Base-by-base conservation (phyloP, 371 early-diverging fungal species). In the Chytridium lagenaria region DNA sequence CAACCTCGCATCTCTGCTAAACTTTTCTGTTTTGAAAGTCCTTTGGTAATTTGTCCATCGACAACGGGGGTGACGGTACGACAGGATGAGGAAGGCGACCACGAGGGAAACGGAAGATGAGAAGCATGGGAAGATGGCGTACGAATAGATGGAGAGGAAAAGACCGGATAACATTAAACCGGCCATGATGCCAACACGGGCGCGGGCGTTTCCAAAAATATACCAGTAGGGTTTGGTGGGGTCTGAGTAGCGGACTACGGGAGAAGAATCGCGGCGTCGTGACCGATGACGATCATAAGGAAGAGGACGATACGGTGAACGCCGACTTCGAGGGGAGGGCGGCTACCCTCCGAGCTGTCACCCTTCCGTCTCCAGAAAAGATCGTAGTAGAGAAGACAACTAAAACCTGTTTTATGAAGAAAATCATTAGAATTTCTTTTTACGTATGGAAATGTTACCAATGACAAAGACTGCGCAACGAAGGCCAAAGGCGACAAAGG, bases 351-450 rank as follows among this genome's bases (percentile, higher is more conserved):
- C 26, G 69, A 69, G 30, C 22, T 12, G 49, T 66, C 66, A 3
- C n/a, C 59, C n/a, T 23, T 52, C 34, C 44, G 16, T 15, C 31
- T 10, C 69, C 69, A 69, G 30, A 33, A 26, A 1, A 69, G 7
- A 34, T 69, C 69, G 59, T 57, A 69, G 69, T 69, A 69, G 38
- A 69, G n/a, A n/a, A 69, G 59, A 16, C 50, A 69, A 19, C 38
- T 2, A 39, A 69, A 69, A 10, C 69, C 68, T 51, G 23, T 49
- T 5, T 44, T 3, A n/a, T 30, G 49, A 15, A 67, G 37, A 44
- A 67, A 15, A 37, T 2, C 33, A 67, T 7, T 23, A 23, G 28
- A 51, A 34, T 26, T 23, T 26, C 19, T 22, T 23, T 28, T 28
- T 2, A 22, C n/a, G 67, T 40, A 49, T 44, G 23, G 23, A 66